These are phyloP conservation scores for Uronychia binucleata DNA, from an alignment of 73 alveolate species.

Conservation along the genomic window DNA sequence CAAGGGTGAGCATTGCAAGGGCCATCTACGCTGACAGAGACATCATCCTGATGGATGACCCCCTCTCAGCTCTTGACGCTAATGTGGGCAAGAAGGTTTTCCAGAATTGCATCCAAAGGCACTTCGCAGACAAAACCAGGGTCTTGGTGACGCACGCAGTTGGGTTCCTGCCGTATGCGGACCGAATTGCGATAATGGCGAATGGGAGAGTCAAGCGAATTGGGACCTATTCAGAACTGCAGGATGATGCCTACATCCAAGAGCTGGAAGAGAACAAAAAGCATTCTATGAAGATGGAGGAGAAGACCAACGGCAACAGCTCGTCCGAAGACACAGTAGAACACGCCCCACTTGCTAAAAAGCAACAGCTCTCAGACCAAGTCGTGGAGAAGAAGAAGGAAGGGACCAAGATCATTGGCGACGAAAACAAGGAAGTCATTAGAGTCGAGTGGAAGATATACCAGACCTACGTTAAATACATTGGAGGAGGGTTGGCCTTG, in stretches of 20 bases:
- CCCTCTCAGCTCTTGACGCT: conserved; percentile 96
- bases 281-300: neutral
- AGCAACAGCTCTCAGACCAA: neutral
- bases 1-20: conserved; percentile 95
- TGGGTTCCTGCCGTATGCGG: conserved; percentile 82
- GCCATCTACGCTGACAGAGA: conserved; percentile 93
- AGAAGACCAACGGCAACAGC: neutral
- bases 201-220: conserved; percentile 67
- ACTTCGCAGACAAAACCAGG: conserved; percentile 87
- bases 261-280: conserved; percentile 8
- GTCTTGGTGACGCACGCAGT: conserved; percentile 94
- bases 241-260: conserved; percentile 30
- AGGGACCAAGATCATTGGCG: conserved; percentile 22
- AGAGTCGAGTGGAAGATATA: conserved; percentile 43
- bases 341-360: neutral
- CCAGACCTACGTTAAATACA: conserved; percentile 5
- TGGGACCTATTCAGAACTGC: conserved; percentile 60
- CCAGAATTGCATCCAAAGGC: conserved; percentile 76
- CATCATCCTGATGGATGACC: conserved; percentile 84
- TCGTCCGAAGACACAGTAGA: neutral
- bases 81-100: conserved; percentile 91
- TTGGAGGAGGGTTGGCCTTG: conserved; percentile 24
- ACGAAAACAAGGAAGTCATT: conserved; percentile 60
- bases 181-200: conserved; percentile 81
- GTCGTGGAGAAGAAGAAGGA: neutral